Percentiles rank a stretch among this genome's conserved stretches.
phyloP scores from a whole-genome alignment of 2,329 filamentous ascomycete genomes.

The Talaromyces rugulosus region DNA sequence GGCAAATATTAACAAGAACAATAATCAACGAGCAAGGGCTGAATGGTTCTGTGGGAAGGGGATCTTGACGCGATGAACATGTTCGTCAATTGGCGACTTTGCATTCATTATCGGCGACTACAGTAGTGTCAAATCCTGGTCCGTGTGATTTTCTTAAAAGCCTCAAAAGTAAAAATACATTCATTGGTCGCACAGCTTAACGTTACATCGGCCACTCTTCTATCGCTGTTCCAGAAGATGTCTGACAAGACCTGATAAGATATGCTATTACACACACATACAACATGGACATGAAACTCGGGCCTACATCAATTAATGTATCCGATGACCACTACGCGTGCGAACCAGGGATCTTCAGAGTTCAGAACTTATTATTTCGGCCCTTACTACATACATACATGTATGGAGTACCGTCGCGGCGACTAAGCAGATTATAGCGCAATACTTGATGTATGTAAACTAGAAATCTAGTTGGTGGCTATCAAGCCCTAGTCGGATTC shows the following conservation, averaged over 20 bases:
- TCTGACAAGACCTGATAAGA: background rate
- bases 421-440: too few relatives aligned
- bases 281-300: background rate
- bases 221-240: conserved; percentile 9
- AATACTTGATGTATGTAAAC: too few relatives aligned
- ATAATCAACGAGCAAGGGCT: too few relatives aligned
- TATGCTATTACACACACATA: background rate
- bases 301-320: background rate
- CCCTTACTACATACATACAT: too few relatives aligned
- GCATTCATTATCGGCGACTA: background rate
- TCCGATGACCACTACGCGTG: too few relatives aligned
- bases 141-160: background rate
- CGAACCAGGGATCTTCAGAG: too few relatives aligned
- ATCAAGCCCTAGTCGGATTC: background rate
- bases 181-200: background rate
- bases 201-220: conserved; percentile 1
- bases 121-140: background rate
- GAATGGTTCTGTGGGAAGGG: too few relatives aligned
- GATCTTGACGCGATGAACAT: background rate
- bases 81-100: background rate
- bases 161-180: background rate
- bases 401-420: too few relatives aligned
- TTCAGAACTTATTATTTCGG: too few relatives aligned
- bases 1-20: background rate
- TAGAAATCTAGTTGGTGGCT: too few relatives aligned